These are phyloP conservation scores for Lolium rigidum DNA, from an alignment of 176 grass and related monocot species.

Conservation along the genomic window DNA sequence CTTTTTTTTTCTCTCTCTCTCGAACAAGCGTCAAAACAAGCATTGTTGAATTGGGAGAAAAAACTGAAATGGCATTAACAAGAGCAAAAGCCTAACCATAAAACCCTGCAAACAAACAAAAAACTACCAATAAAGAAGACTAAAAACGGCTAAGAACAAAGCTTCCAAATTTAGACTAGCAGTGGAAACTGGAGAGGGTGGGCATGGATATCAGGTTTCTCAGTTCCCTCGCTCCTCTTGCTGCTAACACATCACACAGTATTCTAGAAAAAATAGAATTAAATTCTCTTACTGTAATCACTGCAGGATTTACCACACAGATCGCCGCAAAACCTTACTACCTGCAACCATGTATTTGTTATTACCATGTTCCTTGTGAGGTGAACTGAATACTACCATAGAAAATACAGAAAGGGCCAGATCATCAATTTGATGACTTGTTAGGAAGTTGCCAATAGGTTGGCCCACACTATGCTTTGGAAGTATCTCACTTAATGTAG, in stretches of 20 bases:
- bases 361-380: background rate
- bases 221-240: background rate
- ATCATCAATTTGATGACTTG: slow-evolving; percentile 26
- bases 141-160: background rate
- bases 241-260: background rate
- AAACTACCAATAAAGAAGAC: slow-evolving; percentile 8
- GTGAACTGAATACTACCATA: background rate
- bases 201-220: background rate
- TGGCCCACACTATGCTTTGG: background rate
- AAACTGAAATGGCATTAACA: background rate
- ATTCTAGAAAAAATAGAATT: background rate
- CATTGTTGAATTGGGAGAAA: background rate
- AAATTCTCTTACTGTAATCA: background rate
- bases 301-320: background rate
- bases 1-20: background rate
- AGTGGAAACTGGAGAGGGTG: background rate
- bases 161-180: background rate
- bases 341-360: background rate
- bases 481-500: slow-evolving; percentile 22
- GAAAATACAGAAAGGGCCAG: background rate
- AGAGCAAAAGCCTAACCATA: background rate
- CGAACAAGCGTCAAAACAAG: background rate
- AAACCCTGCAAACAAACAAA: background rate
- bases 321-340: background rate
- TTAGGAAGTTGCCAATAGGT: slow-evolving; percentile 24